These are phyloP conservation scores for Parmales sp. DNA, from an alignment of 108 stramenopile genomes.

Conservation along the genomic window DNA sequence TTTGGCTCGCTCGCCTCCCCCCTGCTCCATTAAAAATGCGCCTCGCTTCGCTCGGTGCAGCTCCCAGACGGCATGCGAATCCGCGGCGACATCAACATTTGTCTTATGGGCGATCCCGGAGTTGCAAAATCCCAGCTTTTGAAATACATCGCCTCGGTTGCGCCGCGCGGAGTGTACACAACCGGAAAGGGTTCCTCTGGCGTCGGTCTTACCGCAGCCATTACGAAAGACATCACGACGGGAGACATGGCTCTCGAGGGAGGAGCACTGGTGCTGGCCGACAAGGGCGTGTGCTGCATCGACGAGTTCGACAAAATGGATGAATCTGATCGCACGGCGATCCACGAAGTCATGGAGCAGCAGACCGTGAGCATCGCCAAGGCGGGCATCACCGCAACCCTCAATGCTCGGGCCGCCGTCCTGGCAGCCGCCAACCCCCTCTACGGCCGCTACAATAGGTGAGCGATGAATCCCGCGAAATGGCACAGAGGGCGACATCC, in stretches of 20 bases:
- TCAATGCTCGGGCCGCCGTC: conserved; percentile 95
- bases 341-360: conserved; percentile 99
- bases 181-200: conserved; percentile 96
- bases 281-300: conserved; percentile 94
- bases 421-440: conserved; percentile 98
- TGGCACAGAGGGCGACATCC: too few relatives aligned
- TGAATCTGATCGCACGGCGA: conserved; percentile 86
- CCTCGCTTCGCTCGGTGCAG: too few relatives aligned
- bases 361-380: conserved; percentile 97
- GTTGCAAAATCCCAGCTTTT: conserved; percentile 97
- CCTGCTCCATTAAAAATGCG: too few relatives aligned
- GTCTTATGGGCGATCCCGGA: conserved; percentile 98
- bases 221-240: conserved; percentile 82
- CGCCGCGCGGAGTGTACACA: conserved; percentile 96
- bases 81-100: conserved; percentile 93
- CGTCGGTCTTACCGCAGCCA: conserved; percentile 94
- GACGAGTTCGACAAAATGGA: conserved; percentile 95
- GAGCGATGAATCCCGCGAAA: too few relatives aligned
- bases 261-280: conserved; percentile 96
- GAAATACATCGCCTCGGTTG: conserved; percentile 86
- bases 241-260: conserved; percentile 97
- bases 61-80: conserved; percentile 91
- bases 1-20: too few relatives aligned
- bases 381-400: conserved; percentile 95
- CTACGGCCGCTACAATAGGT: conserved; percentile 83